These are phyloP conservation scores for Ailanthus altissimus DNA, from an alignment of 345 rosid genomes.

Conservation along the genomic window DNA sequence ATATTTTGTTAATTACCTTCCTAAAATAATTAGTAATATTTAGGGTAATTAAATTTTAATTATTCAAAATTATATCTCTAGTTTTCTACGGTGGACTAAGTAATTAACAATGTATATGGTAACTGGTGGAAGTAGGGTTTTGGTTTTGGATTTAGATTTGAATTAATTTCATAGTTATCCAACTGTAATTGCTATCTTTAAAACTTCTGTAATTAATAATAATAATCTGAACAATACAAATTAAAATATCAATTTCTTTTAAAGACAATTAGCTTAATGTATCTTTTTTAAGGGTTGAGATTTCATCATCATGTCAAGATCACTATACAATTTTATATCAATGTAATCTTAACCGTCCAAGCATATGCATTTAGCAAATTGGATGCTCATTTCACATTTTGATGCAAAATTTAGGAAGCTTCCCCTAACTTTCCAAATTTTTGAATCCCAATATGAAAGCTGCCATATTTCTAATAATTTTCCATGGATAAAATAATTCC, in stretches of 20 bases:
- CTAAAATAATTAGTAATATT: not conserved
- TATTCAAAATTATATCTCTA: not conserved
- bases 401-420: not conserved
- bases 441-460: not conserved
- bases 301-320: not conserved
- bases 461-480: not conserved
- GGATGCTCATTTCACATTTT: not conserved
- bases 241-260: not conserved
- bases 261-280: not conserved
- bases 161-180: slow-evolving; percentile 8
- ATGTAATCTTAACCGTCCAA: not conserved
- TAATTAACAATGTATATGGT: not conserved
- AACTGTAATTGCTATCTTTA: not conserved
- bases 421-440: not conserved
- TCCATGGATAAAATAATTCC: not conserved
- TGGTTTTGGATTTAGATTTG: not conserved
- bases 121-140: not conserved
- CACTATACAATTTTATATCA: not conserved
- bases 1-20: slow-evolving; percentile 2
- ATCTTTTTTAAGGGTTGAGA: not conserved
- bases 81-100: not conserved
- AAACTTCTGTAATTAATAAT: not conserved
- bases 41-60: not conserved
- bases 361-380: too few relatives aligned
- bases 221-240: not conserved